Conservation (phyloP, 768 basidiomycete genomes). For the Boletus huronensis region DNA sequence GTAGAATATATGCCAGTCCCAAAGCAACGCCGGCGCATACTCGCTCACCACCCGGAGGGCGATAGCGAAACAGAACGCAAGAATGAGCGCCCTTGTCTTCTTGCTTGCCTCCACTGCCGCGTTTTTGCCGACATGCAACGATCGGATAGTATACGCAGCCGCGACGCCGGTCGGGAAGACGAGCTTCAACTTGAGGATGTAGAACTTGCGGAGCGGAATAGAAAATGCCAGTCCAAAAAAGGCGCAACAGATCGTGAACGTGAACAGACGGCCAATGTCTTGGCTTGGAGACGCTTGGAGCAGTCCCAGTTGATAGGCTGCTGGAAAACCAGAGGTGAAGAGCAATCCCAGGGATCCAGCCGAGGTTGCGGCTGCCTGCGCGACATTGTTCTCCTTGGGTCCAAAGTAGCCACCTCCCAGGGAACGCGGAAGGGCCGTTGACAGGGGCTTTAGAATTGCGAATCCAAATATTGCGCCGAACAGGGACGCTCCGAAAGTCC, state of each 20-base stretch:
- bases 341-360: neutral
- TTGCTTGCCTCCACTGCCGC: neutral
- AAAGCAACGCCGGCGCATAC: neutral
- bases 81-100: neutral
- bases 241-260: neutral
- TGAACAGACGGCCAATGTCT: neutral
- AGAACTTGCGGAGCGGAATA: neutral
- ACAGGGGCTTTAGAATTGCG: neutral
- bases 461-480: slow-evolving; percentile 2
- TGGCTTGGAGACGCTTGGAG: neutral
- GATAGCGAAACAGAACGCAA: neutral
- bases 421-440: neutral
- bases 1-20: slow-evolving; percentile 1
- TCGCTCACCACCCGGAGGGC: neutral
- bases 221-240: slow-evolving; percentile 1
- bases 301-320: neutral
- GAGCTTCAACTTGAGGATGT: neutral
- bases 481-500: neutral
- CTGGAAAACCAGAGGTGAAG: neutral
- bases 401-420: neutral
- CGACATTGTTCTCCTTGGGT: slow-evolving; percentile 1
- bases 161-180: neutral
- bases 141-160: neutral
- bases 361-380: neutral
- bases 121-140: neutral